Conservation (phyloP, 2,329 filamentous ascomycete genomes). For the Aureobasidium sp. region DNA sequence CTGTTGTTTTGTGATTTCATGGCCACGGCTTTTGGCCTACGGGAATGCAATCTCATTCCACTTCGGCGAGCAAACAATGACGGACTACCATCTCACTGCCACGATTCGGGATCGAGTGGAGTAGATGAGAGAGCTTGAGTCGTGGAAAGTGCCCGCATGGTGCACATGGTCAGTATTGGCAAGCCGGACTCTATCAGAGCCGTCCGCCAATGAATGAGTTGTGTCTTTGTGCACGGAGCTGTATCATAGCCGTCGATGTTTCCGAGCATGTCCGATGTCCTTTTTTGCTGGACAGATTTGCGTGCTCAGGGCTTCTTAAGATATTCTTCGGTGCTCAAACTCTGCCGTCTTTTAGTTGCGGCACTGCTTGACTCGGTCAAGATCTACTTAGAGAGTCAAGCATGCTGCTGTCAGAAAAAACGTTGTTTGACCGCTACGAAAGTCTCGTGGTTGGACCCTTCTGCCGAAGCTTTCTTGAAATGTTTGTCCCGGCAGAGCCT, state of each 20-base stretch:
- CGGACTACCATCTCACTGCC: too few species aligned
- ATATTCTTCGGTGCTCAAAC: not conserved
- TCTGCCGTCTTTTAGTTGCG: not conserved
- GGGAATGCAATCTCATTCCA: too few species aligned
- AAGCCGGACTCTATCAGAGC: not conserved
- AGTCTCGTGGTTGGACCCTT: not conserved
- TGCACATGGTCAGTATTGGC: not conserved
- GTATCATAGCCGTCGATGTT: not conserved
- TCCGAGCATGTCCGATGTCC: too few species aligned
- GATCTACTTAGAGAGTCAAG: conserved; percentile 2
- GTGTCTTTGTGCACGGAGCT: not conserved
- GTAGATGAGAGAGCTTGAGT: too few species aligned
- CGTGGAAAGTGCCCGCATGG: not conserved
- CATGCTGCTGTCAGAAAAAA: not conserved
- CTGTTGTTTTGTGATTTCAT: not conserved
- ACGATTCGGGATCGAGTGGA: too few species aligned
- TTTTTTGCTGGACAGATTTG: not conserved
- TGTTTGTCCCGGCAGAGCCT: not conserved
- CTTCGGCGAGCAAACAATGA: too few species aligned
- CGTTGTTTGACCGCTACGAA: not conserved
- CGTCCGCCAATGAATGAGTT: not conserved
- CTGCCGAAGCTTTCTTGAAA: not conserved
- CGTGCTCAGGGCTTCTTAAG: not conserved
- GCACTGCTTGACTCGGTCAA: not conserved
- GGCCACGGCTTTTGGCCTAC: too few species aligned